A percentile compares a stretch with the other conserved stretches of the same genome.
Evolutionary conservation across 805 yeast genomes (phyloP).

Genomic region (Yarrowia bubula): DNA sequence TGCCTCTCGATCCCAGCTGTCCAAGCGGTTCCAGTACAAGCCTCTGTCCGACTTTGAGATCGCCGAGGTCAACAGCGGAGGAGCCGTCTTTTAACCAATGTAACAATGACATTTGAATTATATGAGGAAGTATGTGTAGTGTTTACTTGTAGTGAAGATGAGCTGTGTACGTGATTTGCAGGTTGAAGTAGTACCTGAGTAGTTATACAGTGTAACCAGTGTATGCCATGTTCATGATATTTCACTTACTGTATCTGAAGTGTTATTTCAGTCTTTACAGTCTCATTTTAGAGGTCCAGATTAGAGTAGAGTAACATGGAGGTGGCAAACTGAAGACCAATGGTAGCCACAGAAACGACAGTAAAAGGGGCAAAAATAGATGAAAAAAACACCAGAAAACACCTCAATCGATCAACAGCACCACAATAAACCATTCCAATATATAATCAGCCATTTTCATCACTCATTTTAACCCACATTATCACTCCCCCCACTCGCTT

Average conservation of each 20-base stretch:
- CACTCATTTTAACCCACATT: not conserved
- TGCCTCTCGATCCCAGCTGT: constrained; percentile 60
- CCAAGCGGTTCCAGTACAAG: constrained; percentile 69
- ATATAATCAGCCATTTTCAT: not conserved
- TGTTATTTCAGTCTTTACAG: too few relatives aligned
- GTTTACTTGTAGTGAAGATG: not conserved
- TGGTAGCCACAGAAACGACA: too few relatives aligned
- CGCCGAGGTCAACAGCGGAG: constrained; percentile 77
- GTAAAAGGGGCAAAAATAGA: too few relatives aligned
- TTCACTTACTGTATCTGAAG: too few relatives aligned
- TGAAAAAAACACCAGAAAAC: too few relatives aligned
- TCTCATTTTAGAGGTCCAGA: too few relatives aligned
- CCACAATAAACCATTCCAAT: too few relatives aligned
- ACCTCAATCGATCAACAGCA: too few relatives aligned
- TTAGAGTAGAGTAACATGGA: too few relatives aligned
- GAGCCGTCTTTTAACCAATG: constrained; percentile 48
- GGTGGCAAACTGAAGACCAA: too few relatives aligned
- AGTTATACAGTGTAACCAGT: too few relatives aligned
- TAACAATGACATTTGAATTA: constrained; percentile 15
- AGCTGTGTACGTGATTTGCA: not conserved
- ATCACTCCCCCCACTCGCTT: not conserved
- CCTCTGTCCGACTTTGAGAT: constrained; percentile 65
- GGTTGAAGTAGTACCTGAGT: not conserved
- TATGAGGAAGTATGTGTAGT: not conserved
- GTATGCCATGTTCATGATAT: too few relatives aligned